These are phyloP conservation scores for Allium fistulosum DNA, from an alignment of 106 monocot genomes.

Conservation along the genomic window DNA sequence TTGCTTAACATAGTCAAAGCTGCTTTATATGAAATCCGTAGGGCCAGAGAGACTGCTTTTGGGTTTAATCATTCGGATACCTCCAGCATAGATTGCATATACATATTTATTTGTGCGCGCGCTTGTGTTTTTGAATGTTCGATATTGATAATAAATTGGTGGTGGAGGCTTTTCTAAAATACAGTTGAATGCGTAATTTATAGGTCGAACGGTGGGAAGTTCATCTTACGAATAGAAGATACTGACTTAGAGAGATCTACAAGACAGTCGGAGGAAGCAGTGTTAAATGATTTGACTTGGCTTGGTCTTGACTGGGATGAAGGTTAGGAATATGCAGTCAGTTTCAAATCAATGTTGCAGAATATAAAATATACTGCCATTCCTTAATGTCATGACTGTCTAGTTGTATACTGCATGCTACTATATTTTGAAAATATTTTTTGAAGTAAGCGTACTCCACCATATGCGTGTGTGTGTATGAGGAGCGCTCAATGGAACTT, in stretches of 20 bases:
- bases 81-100: background rate
- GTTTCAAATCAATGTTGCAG: no score
- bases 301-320: conserved; percentile 87
- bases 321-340: conserved; percentile 21
- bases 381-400: no score
- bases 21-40: no score
- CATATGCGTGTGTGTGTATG: no score
- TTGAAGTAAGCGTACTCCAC: no score
- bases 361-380: no score
- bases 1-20: no score
- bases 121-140: background rate
- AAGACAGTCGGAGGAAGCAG: conserved; percentile 63
- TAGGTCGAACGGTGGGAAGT: conserved; percentile 70
- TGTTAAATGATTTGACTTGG: conserved; percentile 65
- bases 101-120: background rate
- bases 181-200: background rate
- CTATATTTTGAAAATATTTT: no score
- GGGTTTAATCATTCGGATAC: background rate
- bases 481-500: no score
- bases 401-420: no score
- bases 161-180: no score
- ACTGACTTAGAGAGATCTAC: conserved; percentile 77
- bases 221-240: conserved; percentile 66
- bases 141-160: background rate
- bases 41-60: no score